Percentiles rank a stretch among this genome's conserved stretches.
Conservation (phyloP, 1,284 basidiomycete species). For the Pisolithus thermaeus region DNA sequence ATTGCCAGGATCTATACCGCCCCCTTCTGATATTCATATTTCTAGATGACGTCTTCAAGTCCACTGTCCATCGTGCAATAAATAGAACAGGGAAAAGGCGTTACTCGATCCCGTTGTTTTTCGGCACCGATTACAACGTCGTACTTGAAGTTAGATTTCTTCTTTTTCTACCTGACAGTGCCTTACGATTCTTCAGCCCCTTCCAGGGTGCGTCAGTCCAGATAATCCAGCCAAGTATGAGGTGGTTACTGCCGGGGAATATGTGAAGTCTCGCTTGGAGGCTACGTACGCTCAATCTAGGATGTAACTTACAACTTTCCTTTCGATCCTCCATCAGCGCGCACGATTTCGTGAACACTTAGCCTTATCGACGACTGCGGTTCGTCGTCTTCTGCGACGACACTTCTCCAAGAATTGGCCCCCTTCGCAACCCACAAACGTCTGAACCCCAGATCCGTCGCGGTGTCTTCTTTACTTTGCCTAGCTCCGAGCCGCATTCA, state of each 20-base stretch:
- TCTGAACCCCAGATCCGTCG: too few species aligned
- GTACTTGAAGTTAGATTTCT: constrained; percentile 43
- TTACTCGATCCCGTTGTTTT: constrained; percentile 68
- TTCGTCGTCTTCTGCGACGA: too few species aligned
- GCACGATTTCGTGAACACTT: too few species aligned
- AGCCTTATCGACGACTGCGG: too few species aligned
- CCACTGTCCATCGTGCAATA: constrained; percentile 70
- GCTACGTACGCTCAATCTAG: constrained; percentile 44
- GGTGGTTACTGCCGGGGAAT: constrained; percentile 59
- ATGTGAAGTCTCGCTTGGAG: constrained; percentile 52
- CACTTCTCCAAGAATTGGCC: too few species aligned
- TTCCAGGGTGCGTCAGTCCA: constrained; percentile 61
- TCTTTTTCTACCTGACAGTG: neutral
- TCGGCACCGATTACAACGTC: constrained; percentile 62
- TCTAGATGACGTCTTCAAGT: constrained; percentile 73
- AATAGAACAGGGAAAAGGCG: constrained; percentile 55
- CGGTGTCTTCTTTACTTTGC: too few species aligned
- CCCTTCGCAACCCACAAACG: too few species aligned
- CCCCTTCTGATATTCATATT: too few species aligned
- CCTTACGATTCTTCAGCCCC: constrained; percentile 39
- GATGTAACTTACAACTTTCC: neutral
- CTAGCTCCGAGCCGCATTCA: too few species aligned
- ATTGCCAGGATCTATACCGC: neutral
- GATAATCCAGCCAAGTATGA: constrained; percentile 62
- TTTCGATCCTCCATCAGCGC: too few species aligned